Conservation (phyloP, 2,329 filamentous ascomycete genomes). For the Aspergillus viridinutans region DNA sequence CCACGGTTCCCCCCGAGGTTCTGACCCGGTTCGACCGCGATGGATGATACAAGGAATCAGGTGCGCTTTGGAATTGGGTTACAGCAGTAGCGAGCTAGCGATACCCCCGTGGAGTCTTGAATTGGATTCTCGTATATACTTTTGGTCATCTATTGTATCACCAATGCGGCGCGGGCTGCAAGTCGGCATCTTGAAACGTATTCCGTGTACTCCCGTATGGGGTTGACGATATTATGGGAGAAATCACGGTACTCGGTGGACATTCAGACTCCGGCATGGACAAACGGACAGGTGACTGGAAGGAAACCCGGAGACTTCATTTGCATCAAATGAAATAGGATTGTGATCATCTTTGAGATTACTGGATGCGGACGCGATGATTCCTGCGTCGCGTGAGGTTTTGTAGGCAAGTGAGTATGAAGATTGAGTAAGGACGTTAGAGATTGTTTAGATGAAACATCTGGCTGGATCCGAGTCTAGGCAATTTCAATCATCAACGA, state of each 20-base stretch:
- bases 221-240: no score
- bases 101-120: slow-evolving; percentile 2
- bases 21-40: slow-evolving; percentile 73
- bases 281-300: neutral
- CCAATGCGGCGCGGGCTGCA: neutral
- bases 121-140: slow-evolving; percentile 11
- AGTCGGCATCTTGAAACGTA: neutral
- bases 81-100: slow-evolving; percentile 1
- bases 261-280: neutral
- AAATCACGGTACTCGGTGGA: neutral
- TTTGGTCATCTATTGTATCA: neutral
- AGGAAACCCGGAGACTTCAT: neutral
- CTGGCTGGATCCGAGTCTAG: neutral
- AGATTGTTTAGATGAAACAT: neutral
- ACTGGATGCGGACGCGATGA: slow-evolving; percentile 6
- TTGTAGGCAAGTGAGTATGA: slow-evolving; percentile 1
- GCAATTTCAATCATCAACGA: neutral
- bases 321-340: slow-evolving; percentile 1
- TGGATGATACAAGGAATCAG: slow-evolving; percentile 5
- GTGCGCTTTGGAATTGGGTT: neutral
- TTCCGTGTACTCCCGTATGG: neutral
- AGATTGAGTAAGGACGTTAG: neutral
- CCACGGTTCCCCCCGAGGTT: slow-evolving; percentile 90
- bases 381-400: slow-evolving; percentile 2
- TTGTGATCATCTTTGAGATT: slow-evolving; percentile 16